phyloP scores from a whole-genome alignment of 306 rosid species.

The Rubus idaeus region DNA sequence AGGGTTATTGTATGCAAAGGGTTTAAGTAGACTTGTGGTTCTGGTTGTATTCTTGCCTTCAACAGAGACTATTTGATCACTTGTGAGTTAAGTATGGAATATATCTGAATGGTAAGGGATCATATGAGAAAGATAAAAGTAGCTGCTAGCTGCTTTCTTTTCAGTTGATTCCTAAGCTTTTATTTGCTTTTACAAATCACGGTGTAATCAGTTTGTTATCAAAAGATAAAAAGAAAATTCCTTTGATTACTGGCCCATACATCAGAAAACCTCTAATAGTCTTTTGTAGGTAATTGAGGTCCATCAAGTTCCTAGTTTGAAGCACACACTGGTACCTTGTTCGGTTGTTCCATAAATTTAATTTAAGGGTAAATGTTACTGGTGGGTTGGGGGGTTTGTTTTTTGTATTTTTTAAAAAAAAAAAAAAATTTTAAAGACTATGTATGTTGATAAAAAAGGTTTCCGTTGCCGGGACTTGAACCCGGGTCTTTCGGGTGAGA shows the following conservation, averaged over 20 bases:
- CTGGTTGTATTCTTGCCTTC: slow-evolving; percentile 38
- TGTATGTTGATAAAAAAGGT: neutral
- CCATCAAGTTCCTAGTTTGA: neutral
- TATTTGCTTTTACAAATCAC: slow-evolving; percentile 9
- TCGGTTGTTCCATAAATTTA: too few relatives aligned
- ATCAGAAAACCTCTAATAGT: neutral
- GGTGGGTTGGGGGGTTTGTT: too few relatives aligned
- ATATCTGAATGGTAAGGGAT: neutral
- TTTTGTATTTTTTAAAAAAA: too few relatives aligned
- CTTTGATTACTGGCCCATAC: neutral
- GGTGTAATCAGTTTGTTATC: neutral
- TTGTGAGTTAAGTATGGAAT: slow-evolving; percentile 32
- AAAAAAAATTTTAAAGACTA: too few relatives aligned
- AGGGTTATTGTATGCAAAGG: neutral
- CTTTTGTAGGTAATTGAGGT: neutral
- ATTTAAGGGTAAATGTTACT: too few relatives aligned
- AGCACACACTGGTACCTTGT: neutral
- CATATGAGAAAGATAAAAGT: slow-evolving; percentile 1
- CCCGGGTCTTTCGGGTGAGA: slow-evolving; percentile 7
- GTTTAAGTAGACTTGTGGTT: slow-evolving; percentile 9
- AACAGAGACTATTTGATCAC: slow-evolving; percentile 19
- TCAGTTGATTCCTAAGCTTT: neutral
- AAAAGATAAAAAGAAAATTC: neutral
- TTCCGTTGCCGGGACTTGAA: slow-evolving; percentile 17
- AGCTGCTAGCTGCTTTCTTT: neutral